phyloP scores from a whole-genome alignment of 306 rosid species.

The Pyrus betulifolia region DNA sequence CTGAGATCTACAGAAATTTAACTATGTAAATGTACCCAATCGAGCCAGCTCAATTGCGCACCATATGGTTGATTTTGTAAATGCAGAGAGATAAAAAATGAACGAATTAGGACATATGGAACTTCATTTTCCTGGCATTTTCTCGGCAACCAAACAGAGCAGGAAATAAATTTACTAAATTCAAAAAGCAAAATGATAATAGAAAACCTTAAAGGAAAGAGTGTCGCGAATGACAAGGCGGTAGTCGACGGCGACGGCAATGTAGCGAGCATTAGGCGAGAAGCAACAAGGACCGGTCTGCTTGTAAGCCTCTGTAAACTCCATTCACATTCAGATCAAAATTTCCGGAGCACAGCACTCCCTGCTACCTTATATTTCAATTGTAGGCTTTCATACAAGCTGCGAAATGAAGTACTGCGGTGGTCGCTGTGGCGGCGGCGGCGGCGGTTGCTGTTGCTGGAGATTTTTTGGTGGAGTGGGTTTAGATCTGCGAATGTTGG shows the following conservation, averaged over 20 bases:
- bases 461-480: background rate
- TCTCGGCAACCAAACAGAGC: background rate
- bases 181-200: background rate
- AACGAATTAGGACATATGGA: background rate
- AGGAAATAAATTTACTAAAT: background rate
- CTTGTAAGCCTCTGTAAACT: constrained; percentile 91
- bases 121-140: background rate
- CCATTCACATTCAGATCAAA: constrained; percentile 34
- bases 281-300: constrained; percentile 90
- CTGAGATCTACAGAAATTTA: background rate
- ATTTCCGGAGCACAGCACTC: background rate
- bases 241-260: constrained; percentile 90
- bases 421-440: background rate
- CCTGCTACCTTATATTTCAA: background rate
- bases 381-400: background rate
- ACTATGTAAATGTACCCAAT: background rate
- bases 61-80: background rate
- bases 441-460: background rate
- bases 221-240: constrained; percentile 97
- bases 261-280: constrained; percentile 87
- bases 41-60: background rate
- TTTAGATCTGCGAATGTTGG: background rate
- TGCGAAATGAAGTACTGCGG: background rate
- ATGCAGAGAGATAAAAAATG: background rate
- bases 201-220: constrained; percentile 64